A percentile compares a stretch with the other conserved stretches of the same genome.
Conservation (phyloP, 805 yeast genomes). For the Danielia reshetovae region DNA sequence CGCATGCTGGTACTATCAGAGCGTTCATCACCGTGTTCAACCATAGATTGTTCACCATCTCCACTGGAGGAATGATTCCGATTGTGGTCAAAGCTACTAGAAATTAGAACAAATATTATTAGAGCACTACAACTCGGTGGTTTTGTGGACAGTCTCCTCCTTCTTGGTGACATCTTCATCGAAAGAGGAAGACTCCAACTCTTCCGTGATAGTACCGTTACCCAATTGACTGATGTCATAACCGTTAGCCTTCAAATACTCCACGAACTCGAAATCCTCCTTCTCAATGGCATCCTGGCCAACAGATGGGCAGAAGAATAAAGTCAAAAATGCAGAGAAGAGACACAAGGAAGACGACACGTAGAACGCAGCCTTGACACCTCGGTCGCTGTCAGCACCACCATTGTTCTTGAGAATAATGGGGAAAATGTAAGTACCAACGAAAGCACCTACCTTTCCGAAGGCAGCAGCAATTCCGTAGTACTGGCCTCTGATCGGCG, state of each 20-base stretch:
- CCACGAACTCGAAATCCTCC: slow-evolving; percentile 72
- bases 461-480: slow-evolving; percentile 89
- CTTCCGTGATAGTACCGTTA: slow-evolving; percentile 13
- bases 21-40: slow-evolving; percentile 47
- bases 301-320: slow-evolving; percentile 73
- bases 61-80: slow-evolving; percentile 66
- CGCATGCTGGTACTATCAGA: slow-evolving; percentile 60
- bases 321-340: slow-evolving; percentile 63
- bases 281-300: slow-evolving; percentile 77
- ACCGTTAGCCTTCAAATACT: slow-evolving; percentile 63
- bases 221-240: slow-evolving; percentile 66
- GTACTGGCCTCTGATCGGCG: slow-evolving; percentile 86
- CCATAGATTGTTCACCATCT: slow-evolving; percentile 55
- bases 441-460: slow-evolving; percentile 91
- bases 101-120: not conserved
- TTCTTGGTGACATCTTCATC: not conserved
- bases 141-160: not conserved
- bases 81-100: slow-evolving; percentile 47
- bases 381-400: slow-evolving; percentile 49
- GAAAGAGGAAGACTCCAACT: not conserved
- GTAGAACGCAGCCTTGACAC: slow-evolving; percentile 76
- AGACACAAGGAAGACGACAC: slow-evolving; percentile 75
- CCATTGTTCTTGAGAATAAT: slow-evolving; percentile 55
- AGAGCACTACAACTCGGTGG: not conserved
- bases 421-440: slow-evolving; percentile 87